These are phyloP conservation scores for Trypethelium eluteriae DNA, from an alignment of 495 filamentous ascomycete genomes.

Conservation along the genomic window DNA sequence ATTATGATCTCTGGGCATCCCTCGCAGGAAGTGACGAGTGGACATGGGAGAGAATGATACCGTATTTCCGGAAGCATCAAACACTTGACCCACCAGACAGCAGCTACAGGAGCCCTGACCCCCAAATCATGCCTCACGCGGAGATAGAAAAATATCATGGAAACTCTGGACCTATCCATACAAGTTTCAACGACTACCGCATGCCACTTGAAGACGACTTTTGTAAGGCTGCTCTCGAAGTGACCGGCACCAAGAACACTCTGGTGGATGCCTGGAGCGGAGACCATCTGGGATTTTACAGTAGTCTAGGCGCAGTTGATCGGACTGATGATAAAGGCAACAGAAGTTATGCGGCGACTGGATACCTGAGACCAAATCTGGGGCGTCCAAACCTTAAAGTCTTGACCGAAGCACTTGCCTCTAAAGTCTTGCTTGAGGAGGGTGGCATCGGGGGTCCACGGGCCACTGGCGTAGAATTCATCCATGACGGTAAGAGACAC, in stretches of 20 bases:
- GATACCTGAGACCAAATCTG: conserved; percentile 22
- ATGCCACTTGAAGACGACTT: conserved; percentile 32
- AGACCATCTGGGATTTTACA: conserved; percentile 23
- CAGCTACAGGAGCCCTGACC: conserved; percentile 8
- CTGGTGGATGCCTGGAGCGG: conserved; percentile 26
- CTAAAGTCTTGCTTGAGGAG: conserved; percentile 22
- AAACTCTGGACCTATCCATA: conserved; percentile 27
- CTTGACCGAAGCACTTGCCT: conserved; percentile 18
- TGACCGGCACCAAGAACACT: conserved; percentile 21
- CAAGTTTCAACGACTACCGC: conserved; percentile 29
- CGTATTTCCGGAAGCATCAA: conserved; percentile 28
- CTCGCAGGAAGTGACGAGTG: conserved; percentile 17
- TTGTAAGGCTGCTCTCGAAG: conserved; percentile 27
- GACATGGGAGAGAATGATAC: conserved; percentile 16
- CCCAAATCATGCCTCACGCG: conserved; percentile 23
- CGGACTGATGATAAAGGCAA: conserved; percentile 21
- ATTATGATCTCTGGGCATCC: conserved; percentile 27
- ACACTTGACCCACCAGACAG: conserved; percentile 17
- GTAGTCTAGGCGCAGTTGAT: conserved; percentile 6
- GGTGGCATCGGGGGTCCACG: conserved; percentile 17
- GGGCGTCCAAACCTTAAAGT: conserved; percentile 23
- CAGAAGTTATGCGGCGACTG: conserved; percentile 20
- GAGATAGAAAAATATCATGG: conserved; percentile 24
- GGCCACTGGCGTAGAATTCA: conserved; percentile 42
- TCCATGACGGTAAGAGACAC: conserved; percentile 28